Evolutionary conservation across 2,329 filamentous ascomycete genomes (phyloP).

Genomic region (Fusarium newnesense): DNA sequence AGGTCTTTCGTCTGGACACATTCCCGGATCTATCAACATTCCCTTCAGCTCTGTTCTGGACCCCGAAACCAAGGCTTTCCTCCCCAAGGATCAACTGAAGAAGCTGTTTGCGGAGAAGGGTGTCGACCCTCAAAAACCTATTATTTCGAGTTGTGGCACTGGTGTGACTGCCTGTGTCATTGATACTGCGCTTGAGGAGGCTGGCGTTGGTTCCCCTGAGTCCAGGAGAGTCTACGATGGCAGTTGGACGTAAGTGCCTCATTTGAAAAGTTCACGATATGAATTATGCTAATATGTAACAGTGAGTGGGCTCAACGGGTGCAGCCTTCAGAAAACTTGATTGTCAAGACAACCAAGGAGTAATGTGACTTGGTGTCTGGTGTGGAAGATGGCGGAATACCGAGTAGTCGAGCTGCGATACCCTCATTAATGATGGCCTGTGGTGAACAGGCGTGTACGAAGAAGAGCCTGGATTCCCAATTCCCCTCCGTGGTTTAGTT

Average conservation of each 20-base stretch:
- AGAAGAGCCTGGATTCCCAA: constrained; percentile 39
- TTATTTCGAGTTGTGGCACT: constrained; percentile 90
- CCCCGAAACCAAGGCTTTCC: constrained; percentile 81
- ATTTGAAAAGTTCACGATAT: neutral
- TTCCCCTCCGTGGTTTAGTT: constrained; percentile 37
- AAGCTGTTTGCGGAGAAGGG: constrained; percentile 83
- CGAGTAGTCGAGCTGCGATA: constrained; percentile 44
- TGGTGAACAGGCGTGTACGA: constrained; percentile 43
- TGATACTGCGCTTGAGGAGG: constrained; percentile 85
- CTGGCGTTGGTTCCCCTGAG: constrained; percentile 75
- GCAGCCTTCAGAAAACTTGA: constrained; percentile 69
- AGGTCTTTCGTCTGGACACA: constrained; percentile 88
- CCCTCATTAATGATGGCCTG: constrained; percentile 46
- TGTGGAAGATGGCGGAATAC: constrained; percentile 30
- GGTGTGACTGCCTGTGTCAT: constrained; percentile 93
- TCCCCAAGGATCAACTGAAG: constrained; percentile 76
- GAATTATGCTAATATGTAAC: constrained; percentile 38
- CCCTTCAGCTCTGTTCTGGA: constrained; percentile 85
- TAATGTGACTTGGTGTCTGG: constrained; percentile 21
- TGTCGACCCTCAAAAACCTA: constrained; percentile 80
- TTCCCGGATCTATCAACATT: constrained; percentile 86
- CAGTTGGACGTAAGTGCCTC: constrained; percentile 87
- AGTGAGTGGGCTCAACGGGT: constrained; percentile 77
- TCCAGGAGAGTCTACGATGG: constrained; percentile 89
- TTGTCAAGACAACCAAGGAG: constrained; percentile 61